A percentile compares a stretch with the other conserved stretches of the same genome.
phyloP scores from a whole-genome alignment of 1,284 basidiomycete genomes.

The Inonotus obliquus region DNA sequence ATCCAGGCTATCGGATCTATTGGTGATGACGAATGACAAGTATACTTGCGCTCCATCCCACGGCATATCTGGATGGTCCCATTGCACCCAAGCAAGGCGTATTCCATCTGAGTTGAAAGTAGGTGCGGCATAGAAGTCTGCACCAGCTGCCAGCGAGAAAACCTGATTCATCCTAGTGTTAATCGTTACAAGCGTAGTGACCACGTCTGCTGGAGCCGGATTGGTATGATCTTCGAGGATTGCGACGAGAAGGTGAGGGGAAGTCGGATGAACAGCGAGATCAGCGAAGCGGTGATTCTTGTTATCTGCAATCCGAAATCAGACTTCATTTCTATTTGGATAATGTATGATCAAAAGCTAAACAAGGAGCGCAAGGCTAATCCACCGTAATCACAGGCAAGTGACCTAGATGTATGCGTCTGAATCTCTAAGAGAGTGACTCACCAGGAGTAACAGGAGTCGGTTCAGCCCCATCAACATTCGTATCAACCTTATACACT shows the following conservation, averaged over 20 bases:
- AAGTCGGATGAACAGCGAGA: slow-evolving; percentile 41
- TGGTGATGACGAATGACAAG: slow-evolving; percentile 40
- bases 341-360: background rate
- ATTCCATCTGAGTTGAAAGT: slow-evolving; percentile 65
- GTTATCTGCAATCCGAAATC: slow-evolving; percentile 33
- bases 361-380: too few relatives aligned
- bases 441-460: slow-evolving; percentile 57
- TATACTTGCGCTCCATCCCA: slow-evolving; percentile 68
- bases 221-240: slow-evolving; percentile 67
- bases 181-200: slow-evolving; percentile 55
- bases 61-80: slow-evolving; percentile 80
- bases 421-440: slow-evolving; percentile 5
- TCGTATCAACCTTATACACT: slow-evolving; percentile 37
- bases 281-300: slow-evolving; percentile 53
- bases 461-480: slow-evolving; percentile 33
- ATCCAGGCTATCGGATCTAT: slow-evolving; percentile 21
- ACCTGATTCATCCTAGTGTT: slow-evolving; percentile 41
- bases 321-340: background rate
- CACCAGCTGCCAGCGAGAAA: slow-evolving; percentile 43
- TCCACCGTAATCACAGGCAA: background rate
- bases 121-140: slow-evolving; percentile 64
- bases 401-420: background rate
- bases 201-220: slow-evolving; percentile 48
- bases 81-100: slow-evolving; percentile 65
- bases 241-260: slow-evolving; percentile 8